Base-by-base conservation (phyloP, 129 eudicot species). In the Helichrysum umbraculigerum region DNA sequence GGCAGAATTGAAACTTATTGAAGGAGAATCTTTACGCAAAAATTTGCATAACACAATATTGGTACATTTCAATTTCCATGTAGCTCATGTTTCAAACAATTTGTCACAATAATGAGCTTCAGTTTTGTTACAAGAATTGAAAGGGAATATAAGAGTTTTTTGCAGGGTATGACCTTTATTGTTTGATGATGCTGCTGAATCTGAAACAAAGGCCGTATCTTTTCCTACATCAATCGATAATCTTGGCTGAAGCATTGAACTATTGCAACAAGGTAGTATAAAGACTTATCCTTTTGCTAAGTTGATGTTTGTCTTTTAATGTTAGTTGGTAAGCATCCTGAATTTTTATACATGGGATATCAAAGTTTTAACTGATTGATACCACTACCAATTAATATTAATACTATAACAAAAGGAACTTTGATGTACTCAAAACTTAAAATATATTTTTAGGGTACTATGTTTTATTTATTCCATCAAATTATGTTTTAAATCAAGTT, bases 141-240 rank as follows among this genome's bases (percentile, higher is more conserved):
- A 95, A 86, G 99, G 99, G 70, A 95, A 95, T 70, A 95, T 95
- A n/a, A 81, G 99, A 54, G 99, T 95, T 5, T 95, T 95, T 76
- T 95, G 99, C 80, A 84, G 99, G 82, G 97, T 95, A 51, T 78
- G 99, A 12, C 99, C 99, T 61, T 29, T 91, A 65, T 77, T 95
- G 78, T 76, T 78, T 72, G 96, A 95, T 62, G 98, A 91, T 35
- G 91, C 79, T 6, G 87, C 57, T 69, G 87, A 79, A 9, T n/a
- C 75, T 6, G 99, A 95, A 34, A 68, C 80, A 51, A 90, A 92
- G 69, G 78, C 72, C 19, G 58, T 95, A 68, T 79, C 91, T 71
- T 95, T 89, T 76, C 97, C 97, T 6, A 81, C 89, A 56, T 29
- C 96, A 57, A 86, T 78, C n/a, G 97, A 95, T 82, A 69, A 83